Base-by-base conservation (phyloP, 2,329 filamentous ascomycete species). In the Sporothrix brasiliensis region DNA sequence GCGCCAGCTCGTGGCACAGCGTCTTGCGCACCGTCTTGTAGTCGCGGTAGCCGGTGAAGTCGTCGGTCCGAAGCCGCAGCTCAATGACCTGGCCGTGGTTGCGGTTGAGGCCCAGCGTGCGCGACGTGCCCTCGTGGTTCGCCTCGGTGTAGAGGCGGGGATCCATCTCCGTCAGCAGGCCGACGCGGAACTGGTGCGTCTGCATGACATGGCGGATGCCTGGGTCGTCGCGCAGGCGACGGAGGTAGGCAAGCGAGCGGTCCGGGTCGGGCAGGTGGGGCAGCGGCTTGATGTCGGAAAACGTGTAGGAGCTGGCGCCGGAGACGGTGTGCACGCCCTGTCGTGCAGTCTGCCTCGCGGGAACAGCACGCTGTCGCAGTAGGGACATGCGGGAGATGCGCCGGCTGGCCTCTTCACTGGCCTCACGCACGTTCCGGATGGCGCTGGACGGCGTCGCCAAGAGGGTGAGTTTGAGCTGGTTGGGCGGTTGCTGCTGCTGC, bases 121-220 rank as follows among this genome's bases (percentile, higher is more conserved):
- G 86, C 66, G 89, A 89, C n/a, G 85, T 86, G 61, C 87, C 86
- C 76, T 95, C 91, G 76, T 92, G 90, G 56, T 87, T 92, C 1
- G 83, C 79, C 73, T 85, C 79, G 0, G 94, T 97, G 79, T 97
- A 89, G 74, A 90, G 86, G 0, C 90, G 85, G 0, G 95, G 95
- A 76, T 99, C 92, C 94, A 99, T 98, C 80, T 99, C 95, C 0
- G 94, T 97, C 34, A 99, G 84, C 3, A 98, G 80, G 0, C 90
- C 90, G 0, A 99, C 95, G 24, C 86, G 87, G 82, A 97, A 97
- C 73, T 89, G 87, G 82, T 97, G 94, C 75, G 89, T 89, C 19
- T 86, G 84, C 95, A 99, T 99, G 0, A 89, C 86, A 0, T 90
- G 84, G 73, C 89, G 89, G 80, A 99, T 94, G 9, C 95, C 95